Evolutionary conservation across 257 asterid species (phyloP).

Genomic region (Mitragyna speciosa): DNA sequence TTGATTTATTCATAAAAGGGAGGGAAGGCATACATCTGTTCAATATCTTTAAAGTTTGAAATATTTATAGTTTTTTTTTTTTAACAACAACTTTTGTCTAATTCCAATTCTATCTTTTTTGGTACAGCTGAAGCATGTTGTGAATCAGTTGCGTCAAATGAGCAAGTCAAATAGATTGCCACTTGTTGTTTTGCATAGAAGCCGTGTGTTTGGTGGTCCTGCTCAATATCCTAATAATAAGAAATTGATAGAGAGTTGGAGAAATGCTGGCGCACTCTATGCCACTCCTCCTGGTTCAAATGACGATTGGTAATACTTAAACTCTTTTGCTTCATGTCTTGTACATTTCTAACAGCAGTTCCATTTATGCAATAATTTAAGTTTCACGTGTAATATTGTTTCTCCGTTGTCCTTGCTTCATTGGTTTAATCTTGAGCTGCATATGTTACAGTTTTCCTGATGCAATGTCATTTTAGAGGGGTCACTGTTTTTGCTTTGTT

Average conservation of each 20-base stretch:
- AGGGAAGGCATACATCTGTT: neutral
- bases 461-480: neutral
- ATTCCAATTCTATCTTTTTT: constrained; percentile 5
- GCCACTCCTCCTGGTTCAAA: constrained; percentile 87
- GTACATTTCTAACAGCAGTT: neutral
- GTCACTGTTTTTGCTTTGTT: neutral
- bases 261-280: constrained; percentile 74
- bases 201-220: constrained; percentile 76
- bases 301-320: constrained; percentile 76
- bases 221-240: constrained; percentile 73
- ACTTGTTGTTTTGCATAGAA: constrained; percentile 76
- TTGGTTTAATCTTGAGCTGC: neutral
- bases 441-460: neutral
- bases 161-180: constrained; percentile 78
- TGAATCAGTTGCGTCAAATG: constrained; percentile 49
- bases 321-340: neutral
- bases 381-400: neutral
- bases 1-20: neutral
- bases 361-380: neutral
- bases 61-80: neutral
- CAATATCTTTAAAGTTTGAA: neutral
- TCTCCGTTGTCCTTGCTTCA: neutral
- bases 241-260: constrained; percentile 75
- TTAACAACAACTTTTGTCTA: constrained; percentile 15
- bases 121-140: constrained; percentile 60